Evolutionary conservation across 2,329 filamentous ascomycete genomes (phyloP).

Genomic region (Chaetomium sp.): DNA sequence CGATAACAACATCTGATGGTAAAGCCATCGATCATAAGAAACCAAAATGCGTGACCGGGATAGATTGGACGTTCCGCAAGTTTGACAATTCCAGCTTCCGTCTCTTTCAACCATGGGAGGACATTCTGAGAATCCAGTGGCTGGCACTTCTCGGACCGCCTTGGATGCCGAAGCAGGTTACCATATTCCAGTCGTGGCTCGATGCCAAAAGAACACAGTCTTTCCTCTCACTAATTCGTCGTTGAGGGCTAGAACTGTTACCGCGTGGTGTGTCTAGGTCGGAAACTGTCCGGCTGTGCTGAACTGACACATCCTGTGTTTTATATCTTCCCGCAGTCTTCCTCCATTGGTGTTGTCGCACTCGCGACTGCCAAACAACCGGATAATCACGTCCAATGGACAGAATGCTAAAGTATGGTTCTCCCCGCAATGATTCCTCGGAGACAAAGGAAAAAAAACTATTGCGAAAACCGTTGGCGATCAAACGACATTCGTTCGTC

Average conservation of each 20-base stretch:
- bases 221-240: constrained; percentile 5
- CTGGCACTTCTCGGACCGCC: too few species aligned
- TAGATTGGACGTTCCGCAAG: too few species aligned
- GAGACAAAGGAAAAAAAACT: constrained; percentile 14
- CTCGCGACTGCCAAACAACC: constrained; percentile 17
- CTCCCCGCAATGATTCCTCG: constrained; percentile 21
- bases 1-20: too few species aligned
- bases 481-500: constrained; percentile 23
- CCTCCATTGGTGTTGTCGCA: constrained; percentile 15
- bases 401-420: constrained; percentile 13
- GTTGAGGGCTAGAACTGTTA: constrained; percentile 8
- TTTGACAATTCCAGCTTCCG: too few species aligned
- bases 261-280: constrained; percentile 3
- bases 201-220: background rate
- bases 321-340: constrained; percentile 22
- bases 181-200: background rate
- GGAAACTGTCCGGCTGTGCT: constrained; percentile 10
- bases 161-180: too few species aligned
- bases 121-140: too few species aligned
- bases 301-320: constrained; percentile 24
- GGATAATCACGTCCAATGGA: constrained; percentile 14
- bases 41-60: too few species aligned
- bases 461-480: constrained; percentile 16
- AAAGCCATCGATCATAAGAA: too few species aligned
- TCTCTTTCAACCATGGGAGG: too few species aligned